A percentile compares a stretch with the other conserved stretches of the same genome.
These are phyloP conservation scores for Scytalidium lignicola DNA, from an alignment of 2,329 filamentous ascomycete species.

Conservation along the genomic window DNA sequence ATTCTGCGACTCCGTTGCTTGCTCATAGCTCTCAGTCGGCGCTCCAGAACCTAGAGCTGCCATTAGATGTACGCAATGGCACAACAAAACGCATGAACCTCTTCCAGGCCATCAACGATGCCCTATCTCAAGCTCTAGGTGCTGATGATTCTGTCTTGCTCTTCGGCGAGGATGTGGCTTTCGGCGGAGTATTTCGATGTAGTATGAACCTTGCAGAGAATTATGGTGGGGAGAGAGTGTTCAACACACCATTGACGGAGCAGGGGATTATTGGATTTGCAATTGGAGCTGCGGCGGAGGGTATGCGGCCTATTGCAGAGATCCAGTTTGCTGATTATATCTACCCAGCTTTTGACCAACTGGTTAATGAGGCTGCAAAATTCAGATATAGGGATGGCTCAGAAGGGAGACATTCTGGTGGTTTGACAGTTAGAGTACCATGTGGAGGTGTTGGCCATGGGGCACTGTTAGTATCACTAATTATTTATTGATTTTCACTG, in stretches of 20 bases:
- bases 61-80: conserved; percentile 57
- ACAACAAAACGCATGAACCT: conserved; percentile 85
- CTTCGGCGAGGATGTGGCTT: conserved; percentile 95
- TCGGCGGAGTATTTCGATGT: conserved; percentile 93
- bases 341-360: conserved; percentile 71
- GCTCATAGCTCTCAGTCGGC: conserved; percentile 72
- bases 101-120: conserved; percentile 90
- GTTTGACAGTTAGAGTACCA: conserved; percentile 67
- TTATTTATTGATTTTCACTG: conserved; percentile 10
- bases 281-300: conserved; percentile 83
- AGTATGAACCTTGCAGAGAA: conserved; percentile 86
- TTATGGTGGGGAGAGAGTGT: conserved; percentile 83
- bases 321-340: conserved; percentile 78
- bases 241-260: conserved; percentile 92
- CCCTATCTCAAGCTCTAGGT: conserved; percentile 74
- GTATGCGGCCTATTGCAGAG: conserved; percentile 89
- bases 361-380: conserved; percentile 73
- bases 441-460: conserved; percentile 68
- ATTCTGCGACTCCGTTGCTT: conserved; percentile 73
- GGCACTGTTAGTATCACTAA: conserved; percentile 44
- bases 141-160: conserved; percentile 82
- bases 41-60: conserved; percentile 66
- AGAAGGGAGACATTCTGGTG: conserved; percentile 53
- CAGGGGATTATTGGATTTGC: conserved; percentile 94
- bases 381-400: conserved; percentile 60